Percentiles rank a stretch among this genome's conserved stretches.
Conservation (phyloP, 495 filamentous ascomycete genomes). For the Staphylotrichum longicolle region DNA sequence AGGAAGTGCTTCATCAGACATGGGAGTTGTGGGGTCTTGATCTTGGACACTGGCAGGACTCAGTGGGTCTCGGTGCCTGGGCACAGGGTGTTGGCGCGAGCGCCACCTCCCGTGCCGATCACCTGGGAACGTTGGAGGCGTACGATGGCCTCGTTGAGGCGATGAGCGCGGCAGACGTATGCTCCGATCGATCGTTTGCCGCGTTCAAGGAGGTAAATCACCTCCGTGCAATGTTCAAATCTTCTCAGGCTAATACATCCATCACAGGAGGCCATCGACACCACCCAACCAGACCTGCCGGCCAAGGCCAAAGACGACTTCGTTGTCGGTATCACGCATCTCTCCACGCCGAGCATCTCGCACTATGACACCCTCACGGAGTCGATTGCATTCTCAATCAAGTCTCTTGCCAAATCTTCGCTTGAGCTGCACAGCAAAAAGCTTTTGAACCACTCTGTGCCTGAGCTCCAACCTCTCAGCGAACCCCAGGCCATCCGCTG, state of each 20-base stretch:
- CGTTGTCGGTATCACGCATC: slow-evolving; percentile 57
- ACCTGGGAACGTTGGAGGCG: slow-evolving; percentile 32
- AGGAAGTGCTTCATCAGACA: slow-evolving; percentile 52
- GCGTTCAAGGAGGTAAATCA: slow-evolving; percentile 40
- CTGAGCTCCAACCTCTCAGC: slow-evolving; percentile 25
- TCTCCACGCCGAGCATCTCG: slow-evolving; percentile 49
- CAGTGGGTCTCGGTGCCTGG: slow-evolving; percentile 34
- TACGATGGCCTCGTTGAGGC: slow-evolving; percentile 36
- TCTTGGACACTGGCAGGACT: slow-evolving; percentile 44
- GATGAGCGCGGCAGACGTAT: slow-evolving; percentile 54
- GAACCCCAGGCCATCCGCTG: slow-evolving; percentile 31
- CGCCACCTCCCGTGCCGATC: slow-evolving; percentile 16
- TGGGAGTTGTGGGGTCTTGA: slow-evolving; percentile 60
- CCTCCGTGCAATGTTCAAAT: slow-evolving; percentile 11
- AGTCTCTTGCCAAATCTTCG: slow-evolving; percentile 36
- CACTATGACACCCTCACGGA: slow-evolving; percentile 29
- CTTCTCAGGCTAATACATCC: slow-evolving; percentile 16
- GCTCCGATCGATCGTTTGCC: slow-evolving; percentile 41
- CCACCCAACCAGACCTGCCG: slow-evolving; percentile 56
- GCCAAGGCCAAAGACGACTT: slow-evolving; percentile 63
- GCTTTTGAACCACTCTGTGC: background rate
- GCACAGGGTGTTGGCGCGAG: slow-evolving; percentile 28
- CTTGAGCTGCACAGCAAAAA: slow-evolving; percentile 25
- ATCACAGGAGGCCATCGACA: slow-evolving; percentile 55
- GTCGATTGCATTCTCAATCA: slow-evolving; percentile 34